These are phyloP conservation scores for Stagonosporopsis cucurbitacearum DNA, from an alignment of 2,329 filamentous ascomycete species.

Conservation along the genomic window DNA sequence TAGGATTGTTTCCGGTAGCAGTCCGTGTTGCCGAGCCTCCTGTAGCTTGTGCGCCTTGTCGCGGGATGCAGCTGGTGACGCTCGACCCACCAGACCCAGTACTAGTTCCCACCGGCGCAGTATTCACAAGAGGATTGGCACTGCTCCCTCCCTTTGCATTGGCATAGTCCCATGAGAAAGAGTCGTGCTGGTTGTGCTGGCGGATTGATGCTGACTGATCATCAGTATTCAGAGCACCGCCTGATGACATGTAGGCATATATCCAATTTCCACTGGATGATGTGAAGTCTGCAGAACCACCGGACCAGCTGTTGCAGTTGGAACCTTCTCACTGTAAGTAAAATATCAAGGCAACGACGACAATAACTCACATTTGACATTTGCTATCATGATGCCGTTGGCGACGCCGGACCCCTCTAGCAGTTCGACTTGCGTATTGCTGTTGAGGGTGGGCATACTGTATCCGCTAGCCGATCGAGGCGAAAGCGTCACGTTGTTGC, in stretches of 20 bases:
- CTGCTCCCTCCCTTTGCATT: slow-evolving; percentile 58
- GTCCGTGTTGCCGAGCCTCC: slow-evolving; percentile 8
- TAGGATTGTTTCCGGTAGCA: slow-evolving; percentile 7
- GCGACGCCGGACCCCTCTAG: slow-evolving; percentile 62
- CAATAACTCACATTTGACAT: slow-evolving; percentile 56
- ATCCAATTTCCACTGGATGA: slow-evolving; percentile 57
- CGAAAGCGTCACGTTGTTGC: slow-evolving; percentile 64
- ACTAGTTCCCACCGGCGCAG: slow-evolving; percentile 29
- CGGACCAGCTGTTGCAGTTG: slow-evolving; percentile 61
- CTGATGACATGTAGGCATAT: slow-evolving; percentile 54
- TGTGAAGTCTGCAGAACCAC: slow-evolving; percentile 60
- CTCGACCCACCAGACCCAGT: slow-evolving; percentile 16
- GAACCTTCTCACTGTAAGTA: slow-evolving; percentile 48
- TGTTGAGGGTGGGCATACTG: slow-evolving; percentile 51
- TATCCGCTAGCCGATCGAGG: slow-evolving; percentile 57
- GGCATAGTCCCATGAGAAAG: slow-evolving; percentile 57
- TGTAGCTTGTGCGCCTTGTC: slow-evolving; percentile 29
- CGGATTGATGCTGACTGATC: slow-evolving; percentile 52
- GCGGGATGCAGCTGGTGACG: slow-evolving; percentile 40
- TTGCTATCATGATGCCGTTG: slow-evolving; percentile 62
- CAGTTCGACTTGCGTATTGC: slow-evolving; percentile 54
- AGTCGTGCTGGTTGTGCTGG: slow-evolving; percentile 53
- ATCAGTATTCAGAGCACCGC: slow-evolving; percentile 57
- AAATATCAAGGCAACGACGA: too few species aligned
- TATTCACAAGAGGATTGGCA: slow-evolving; percentile 52